Evolutionary conservation across 805 yeast genomes (phyloP), one percentile per base, ranked within the genome.

Genomic region (Saccharomycopsis capsularis): DNA sequence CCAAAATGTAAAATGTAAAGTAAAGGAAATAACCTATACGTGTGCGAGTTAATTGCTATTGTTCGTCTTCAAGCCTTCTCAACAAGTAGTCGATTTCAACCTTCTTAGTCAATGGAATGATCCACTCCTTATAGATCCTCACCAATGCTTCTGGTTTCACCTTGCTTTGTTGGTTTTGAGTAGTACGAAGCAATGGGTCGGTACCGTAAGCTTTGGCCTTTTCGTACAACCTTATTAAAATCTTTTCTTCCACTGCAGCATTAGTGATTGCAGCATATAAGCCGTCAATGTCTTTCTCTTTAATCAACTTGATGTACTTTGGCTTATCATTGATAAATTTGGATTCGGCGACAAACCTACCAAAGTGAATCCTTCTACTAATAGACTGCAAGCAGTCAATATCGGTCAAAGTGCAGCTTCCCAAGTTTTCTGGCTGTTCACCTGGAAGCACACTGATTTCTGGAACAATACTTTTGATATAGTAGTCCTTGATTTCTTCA

Each of bases 301-400:
- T 62, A 57, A 93, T 93, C 57, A 89, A 67, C 56, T 73, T 67
- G 1, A 77, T 78, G 68, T 81, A 88, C 44, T 63, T 64, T 44
- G 76, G 85, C 32, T 70, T 73, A 53, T 90, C 93, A 24, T 71
- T 68, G 58, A 74, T 81, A 65, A 79, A 93, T 66, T 93, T 93
- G 40, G 96, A 85, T 64, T 93, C 99, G 3, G 99, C 99, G 7
- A 93, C 99, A 71, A 91, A 93, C 66, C 85, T 86, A 44, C 99
- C 99, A 67, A 91, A 93, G 67, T 93, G 99, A 57, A 93, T 87
- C 62, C 99, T 76, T 59, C 99, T 74, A 6, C 95, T 85, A 40
- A 93, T 68, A 3, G 95, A 82, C 65, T 93, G 96, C 56, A 93
- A 72, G 56, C 85, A 79, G 56, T 85, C 95, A 50, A 91, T 85